Conservation (phyloP, 495 filamentous ascomycete species). For the Filosporella fistucella region DNA sequence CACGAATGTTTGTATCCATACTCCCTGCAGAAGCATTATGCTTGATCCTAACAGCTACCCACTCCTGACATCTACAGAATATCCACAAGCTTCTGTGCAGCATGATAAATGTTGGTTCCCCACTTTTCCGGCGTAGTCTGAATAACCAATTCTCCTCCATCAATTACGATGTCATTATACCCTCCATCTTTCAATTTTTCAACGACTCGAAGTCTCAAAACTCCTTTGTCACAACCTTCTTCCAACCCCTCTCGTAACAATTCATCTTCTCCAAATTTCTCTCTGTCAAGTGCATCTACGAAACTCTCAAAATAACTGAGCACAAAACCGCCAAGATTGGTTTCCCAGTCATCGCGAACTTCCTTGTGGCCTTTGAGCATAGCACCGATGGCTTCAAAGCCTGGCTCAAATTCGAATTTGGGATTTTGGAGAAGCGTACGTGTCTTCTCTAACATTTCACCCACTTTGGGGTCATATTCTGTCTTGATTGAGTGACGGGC, state of each 20-base stretch:
- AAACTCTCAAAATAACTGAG: slow-evolving; percentile 36
- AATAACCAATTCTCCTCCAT: slow-evolving; percentile 31
- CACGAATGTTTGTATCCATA: too few relatives aligned
- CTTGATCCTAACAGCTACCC: too few relatives aligned
- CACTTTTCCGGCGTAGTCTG: slow-evolving; percentile 25
- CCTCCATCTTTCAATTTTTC: slow-evolving; percentile 37
- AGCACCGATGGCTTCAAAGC: slow-evolving; percentile 43
- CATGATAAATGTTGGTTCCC: slow-evolving; percentile 20
- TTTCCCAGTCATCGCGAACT: slow-evolving; percentile 38
- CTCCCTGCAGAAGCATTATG: too few relatives aligned
- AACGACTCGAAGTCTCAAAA: slow-evolving; percentile 39
- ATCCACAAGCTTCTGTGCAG: slow-evolving; percentile 13
- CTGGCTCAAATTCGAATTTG: slow-evolving; percentile 36
- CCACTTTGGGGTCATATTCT: slow-evolving; percentile 37
- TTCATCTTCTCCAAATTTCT: slow-evolving; percentile 43
- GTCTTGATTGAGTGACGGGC: slow-evolving; percentile 38
- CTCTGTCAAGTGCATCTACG: slow-evolving; percentile 22
- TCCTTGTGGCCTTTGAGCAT: slow-evolving; percentile 36
- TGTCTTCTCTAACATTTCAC: slow-evolving; percentile 30
- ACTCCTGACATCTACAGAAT: too few relatives aligned
- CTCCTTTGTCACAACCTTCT: slow-evolving; percentile 34
- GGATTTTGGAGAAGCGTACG: slow-evolving; percentile 34
- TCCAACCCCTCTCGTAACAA: slow-evolving; percentile 40
- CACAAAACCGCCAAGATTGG: slow-evolving; percentile 30
- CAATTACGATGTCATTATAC: slow-evolving; percentile 37